phyloP scores from a whole-genome alignment of 441 rosid genomes.

The Aleurites moluccanus region DNA sequence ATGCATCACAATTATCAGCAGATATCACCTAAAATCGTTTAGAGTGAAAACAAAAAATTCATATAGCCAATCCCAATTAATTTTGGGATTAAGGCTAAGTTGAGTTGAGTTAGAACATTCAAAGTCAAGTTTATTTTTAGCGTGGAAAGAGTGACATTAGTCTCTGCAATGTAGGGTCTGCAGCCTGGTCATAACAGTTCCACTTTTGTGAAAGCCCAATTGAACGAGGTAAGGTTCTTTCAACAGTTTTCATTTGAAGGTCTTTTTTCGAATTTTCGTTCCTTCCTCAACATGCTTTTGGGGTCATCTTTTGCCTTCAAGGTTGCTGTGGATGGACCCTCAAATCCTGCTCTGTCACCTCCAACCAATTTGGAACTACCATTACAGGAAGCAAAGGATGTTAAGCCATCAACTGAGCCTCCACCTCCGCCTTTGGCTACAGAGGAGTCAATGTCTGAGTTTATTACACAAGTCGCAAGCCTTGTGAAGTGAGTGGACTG shows the following conservation, averaged over 20 bases:
- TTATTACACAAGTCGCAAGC: constrained; percentile 70
- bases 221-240: constrained; percentile 60
- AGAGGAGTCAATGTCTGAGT: constrained; percentile 68
- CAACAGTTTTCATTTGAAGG: constrained; percentile 37
- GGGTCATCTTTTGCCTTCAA: constrained; percentile 57
- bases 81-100: too few relatives aligned
- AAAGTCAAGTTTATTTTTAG: background rate
- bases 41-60: too few relatives aligned
- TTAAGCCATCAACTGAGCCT: constrained; percentile 35
- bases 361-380: constrained; percentile 35
- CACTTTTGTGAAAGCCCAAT: constrained; percentile 58
- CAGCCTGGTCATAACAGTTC: constrained; percentile 40
- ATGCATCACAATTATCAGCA: too few relatives aligned
- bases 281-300: constrained; percentile 47
- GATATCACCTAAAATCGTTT: too few relatives aligned
- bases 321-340: constrained; percentile 58
- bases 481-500: constrained; percentile 67
- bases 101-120: background rate
- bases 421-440: constrained; percentile 49
- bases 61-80: too few relatives aligned
- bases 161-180: constrained; percentile 32
- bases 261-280: constrained; percentile 33
- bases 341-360: constrained; percentile 50
- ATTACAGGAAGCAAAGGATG: constrained; percentile 42
- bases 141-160: constrained; percentile 15